phyloP scores from a whole-genome alignment of 2,329 filamentous ascomycete species.

The Aspergillus flavus region DNA sequence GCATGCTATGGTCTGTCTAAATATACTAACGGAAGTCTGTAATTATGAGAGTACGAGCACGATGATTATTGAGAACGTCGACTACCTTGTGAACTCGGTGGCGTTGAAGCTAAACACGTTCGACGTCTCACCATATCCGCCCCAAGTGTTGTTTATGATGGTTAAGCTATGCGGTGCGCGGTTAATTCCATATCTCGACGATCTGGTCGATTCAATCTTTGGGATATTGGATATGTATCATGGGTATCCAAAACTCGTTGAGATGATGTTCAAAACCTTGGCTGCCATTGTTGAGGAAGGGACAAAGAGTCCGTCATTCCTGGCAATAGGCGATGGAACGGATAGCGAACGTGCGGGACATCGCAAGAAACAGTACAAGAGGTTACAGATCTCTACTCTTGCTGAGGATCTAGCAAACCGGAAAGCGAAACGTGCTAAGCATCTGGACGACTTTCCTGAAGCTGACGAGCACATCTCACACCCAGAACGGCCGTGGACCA shows the following conservation, averaged over 20 bases:
- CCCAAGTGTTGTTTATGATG: conserved; percentile 93
- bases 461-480: conserved; percentile 28
- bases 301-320: conserved; percentile 56
- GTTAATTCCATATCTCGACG: conserved; percentile 85
- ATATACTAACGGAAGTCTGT: conserved; percentile 75
- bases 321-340: conserved; percentile 46
- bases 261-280: conserved; percentile 80
- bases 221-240: conserved; percentile 93
- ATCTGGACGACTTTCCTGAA: conserved; percentile 26
- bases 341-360: conserved; percentile 27
- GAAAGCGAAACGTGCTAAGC: conserved; percentile 32
- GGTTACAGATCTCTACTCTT: conserved; percentile 36
- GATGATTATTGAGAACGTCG: conserved; percentile 85
- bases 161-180: conserved; percentile 79
- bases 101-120: conserved; percentile 87
- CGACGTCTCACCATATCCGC: conserved; percentile 87
- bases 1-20: conserved; percentile 82
- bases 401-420: conserved; percentile 37
- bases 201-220: conserved; percentile 88
- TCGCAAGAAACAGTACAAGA: conserved; percentile 33
- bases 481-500: conserved; percentile 37
- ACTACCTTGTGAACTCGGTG: conserved; percentile 95
- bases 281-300: conserved; percentile 83
- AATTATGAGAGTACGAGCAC: conserved; percentile 74
- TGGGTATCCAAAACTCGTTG: conserved; percentile 83